These are phyloP conservation scores for Geosiphon pyriformis DNA, from an alignment of 192 early-diverging fungal genomes.

Conservation along the genomic window DNA sequence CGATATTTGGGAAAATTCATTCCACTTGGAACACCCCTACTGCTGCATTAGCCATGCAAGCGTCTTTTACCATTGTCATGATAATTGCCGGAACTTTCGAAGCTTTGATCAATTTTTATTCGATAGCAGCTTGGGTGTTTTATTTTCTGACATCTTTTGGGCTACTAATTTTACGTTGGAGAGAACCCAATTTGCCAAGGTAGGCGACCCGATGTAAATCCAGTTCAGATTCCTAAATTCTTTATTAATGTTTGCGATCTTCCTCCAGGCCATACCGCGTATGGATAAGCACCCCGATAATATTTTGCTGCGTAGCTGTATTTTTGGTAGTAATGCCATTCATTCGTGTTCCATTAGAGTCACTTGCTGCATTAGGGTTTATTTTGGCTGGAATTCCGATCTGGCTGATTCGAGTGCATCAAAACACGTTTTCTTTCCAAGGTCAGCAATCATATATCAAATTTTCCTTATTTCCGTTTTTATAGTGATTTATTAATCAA, in stretches of 20 bases:
- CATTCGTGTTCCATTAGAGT: conserved; percentile 46
- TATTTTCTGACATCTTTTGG: conserved; percentile 28
- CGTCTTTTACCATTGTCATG: conserved; percentile 53
- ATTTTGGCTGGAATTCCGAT: conserved; percentile 47
- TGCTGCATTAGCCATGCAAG: conserved; percentile 61
- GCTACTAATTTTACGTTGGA: conserved; percentile 45
- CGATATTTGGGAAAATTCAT: conserved; percentile 60
- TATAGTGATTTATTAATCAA: not conserved
- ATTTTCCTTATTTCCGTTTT: conserved; percentile 1
- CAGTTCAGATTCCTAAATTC: no score
- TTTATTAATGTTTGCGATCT: no score
- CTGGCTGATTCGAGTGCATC: conserved; percentile 30
- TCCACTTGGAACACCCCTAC: conserved; percentile 55
- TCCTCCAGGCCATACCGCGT: conserved; percentile 68
- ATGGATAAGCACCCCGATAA: conserved; percentile 59
- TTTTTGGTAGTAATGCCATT: conserved; percentile 63
- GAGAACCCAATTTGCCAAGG: conserved; percentile 54
- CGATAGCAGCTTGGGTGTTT: conserved; percentile 68
- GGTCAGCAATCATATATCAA: conserved; percentile 12
- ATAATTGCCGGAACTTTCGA: conserved; percentile 60
- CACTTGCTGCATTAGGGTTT: conserved; percentile 42
- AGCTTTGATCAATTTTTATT: conserved; percentile 72
- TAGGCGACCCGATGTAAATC: not conserved
- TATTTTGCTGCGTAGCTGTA: conserved; percentile 55
- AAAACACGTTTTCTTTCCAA: conserved; percentile 3